Evolutionary conservation across 352 stramenopile genomes (phyloP).

Genomic region (Globisporangium nunn): DNA sequence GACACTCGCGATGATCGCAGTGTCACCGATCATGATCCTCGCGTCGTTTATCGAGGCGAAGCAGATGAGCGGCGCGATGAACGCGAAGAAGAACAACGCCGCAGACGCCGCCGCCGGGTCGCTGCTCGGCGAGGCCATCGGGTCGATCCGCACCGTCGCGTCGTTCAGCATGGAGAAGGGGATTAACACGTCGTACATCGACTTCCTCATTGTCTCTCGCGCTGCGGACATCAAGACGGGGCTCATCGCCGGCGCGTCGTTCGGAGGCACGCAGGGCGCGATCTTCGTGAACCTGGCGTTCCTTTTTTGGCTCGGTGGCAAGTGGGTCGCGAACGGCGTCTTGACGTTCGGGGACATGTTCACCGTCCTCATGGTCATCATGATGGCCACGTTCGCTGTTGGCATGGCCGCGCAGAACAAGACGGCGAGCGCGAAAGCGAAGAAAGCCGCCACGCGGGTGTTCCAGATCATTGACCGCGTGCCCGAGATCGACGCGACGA

Average conservation of each 20-base stretch:
- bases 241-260: constrained; percentile 28
- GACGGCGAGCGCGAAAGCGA: constrained; percentile 22
- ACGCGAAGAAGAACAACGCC: constrained; percentile 35
- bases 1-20: constrained; percentile 30
- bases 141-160: constrained; percentile 39
- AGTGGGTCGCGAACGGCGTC: constrained; percentile 28
- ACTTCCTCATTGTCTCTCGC: constrained; percentile 16
- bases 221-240: constrained; percentile 23
- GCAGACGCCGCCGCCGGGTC: constrained; percentile 25
- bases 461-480: constrained; percentile 45
- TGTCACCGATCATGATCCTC: constrained; percentile 17
- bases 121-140: constrained; percentile 37
- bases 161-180: constrained; percentile 28
- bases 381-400: constrained; percentile 22
- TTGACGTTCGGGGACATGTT: constrained; percentile 32
- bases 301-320: constrained; percentile 48
- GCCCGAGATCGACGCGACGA: constrained; percentile 11
- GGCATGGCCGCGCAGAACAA: constrained; percentile 21
- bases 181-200: constrained; percentile 13
- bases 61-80: constrained; percentile 22
- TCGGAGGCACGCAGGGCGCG: constrained; percentile 42
- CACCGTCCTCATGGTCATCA: constrained; percentile 25
- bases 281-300: constrained; percentile 53
- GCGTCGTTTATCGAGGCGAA: constrained; percentile 34
- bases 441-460: constrained; percentile 19